These are phyloP conservation scores for Volvox carteri DNA, from an alignment of 163 green algal genomes.

Conservation along the genomic window DNA sequence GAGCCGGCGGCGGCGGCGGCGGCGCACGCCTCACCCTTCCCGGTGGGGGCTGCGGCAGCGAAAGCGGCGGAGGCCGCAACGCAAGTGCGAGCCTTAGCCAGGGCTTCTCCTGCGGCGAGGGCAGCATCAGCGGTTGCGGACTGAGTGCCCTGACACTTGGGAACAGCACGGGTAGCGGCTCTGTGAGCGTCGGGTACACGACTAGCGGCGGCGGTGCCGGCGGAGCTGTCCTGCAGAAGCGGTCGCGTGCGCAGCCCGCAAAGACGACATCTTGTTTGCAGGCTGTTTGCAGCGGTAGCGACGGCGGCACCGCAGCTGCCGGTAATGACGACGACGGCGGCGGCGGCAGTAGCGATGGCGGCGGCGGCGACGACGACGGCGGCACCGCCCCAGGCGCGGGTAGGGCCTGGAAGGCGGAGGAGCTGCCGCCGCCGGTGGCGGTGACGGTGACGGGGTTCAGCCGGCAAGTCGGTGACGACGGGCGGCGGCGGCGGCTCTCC, in stretches of 20 bases:
- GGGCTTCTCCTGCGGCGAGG: background rate
- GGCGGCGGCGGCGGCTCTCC: slow-evolving; percentile 10
- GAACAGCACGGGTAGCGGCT: slow-evolving; percentile 1
- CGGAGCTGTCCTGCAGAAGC: background rate
- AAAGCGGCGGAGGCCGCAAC: too few species aligned
- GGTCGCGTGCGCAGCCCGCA: background rate
- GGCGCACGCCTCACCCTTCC: background rate
- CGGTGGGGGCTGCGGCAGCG: background rate
- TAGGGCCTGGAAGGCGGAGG: background rate
- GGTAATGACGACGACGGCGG: background rate
- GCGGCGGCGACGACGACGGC: background rate
- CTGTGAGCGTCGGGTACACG: background rate
- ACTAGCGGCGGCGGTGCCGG: background rate
- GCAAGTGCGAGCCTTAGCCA: background rate
- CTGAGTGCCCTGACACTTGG: slow-evolving; percentile 7
- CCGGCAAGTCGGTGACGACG: slow-evolving; percentile 12
- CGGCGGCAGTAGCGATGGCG: slow-evolving; percentile 1
- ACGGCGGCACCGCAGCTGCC: too few species aligned
- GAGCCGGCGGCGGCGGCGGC: background rate
- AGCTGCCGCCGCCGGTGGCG: slow-evolving; percentile 26
- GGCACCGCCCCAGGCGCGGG: background rate
- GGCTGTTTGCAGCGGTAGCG: background rate
- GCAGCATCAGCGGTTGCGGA: slow-evolving; percentile 13
- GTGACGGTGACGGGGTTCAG: slow-evolving; percentile 29
- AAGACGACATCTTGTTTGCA: background rate